These are phyloP conservation scores for Hyphodiscus hymeniophilus DNA, from an alignment of 495 filamentous ascomycete species.

Conservation along the genomic window DNA sequence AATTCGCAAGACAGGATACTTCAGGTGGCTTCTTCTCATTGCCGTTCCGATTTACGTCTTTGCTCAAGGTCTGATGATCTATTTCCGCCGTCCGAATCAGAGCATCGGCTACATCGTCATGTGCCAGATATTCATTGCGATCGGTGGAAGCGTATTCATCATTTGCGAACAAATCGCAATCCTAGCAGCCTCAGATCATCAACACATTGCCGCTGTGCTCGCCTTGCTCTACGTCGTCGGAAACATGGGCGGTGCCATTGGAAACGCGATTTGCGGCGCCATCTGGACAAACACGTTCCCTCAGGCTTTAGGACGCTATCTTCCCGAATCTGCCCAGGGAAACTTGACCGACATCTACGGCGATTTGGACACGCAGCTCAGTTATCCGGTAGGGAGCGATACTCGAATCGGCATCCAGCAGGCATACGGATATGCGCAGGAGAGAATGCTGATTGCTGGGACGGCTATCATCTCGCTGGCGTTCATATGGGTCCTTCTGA, in stretches of 20 bases:
- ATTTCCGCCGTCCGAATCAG: constrained; percentile 50
- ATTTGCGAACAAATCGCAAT: constrained; percentile 58
- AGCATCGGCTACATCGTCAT: constrained; percentile 62
- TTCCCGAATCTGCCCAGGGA: constrained; percentile 41
- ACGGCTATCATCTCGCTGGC: constrained; percentile 40
- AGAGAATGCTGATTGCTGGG: constrained; percentile 40
- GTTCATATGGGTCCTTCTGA: constrained; percentile 36
- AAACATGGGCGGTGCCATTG: constrained; percentile 56
- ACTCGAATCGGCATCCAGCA: constrained; percentile 51
- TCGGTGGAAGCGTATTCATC: constrained; percentile 50
- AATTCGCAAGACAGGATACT: constrained; percentile 43
- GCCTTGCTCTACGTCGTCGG: constrained; percentile 53
- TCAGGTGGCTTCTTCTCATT: constrained; percentile 46
- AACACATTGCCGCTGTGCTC: constrained; percentile 56
- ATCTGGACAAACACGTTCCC: constrained; percentile 60
- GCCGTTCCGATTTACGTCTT: constrained; percentile 54
- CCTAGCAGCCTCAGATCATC: constrained; percentile 55
- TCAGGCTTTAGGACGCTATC: constrained; percentile 36
- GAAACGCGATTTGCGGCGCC: constrained; percentile 47
- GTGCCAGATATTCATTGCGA: constrained; percentile 71
- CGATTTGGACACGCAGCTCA: constrained; percentile 49
- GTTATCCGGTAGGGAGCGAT: constrained; percentile 47
- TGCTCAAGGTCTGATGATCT: constrained; percentile 64
- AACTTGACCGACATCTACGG: constrained; percentile 41
- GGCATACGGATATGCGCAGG: constrained; percentile 45